Evolutionary conservation across 352 stramenopile species (phyloP).

Genomic region (Phytophthora hybrid): DNA sequence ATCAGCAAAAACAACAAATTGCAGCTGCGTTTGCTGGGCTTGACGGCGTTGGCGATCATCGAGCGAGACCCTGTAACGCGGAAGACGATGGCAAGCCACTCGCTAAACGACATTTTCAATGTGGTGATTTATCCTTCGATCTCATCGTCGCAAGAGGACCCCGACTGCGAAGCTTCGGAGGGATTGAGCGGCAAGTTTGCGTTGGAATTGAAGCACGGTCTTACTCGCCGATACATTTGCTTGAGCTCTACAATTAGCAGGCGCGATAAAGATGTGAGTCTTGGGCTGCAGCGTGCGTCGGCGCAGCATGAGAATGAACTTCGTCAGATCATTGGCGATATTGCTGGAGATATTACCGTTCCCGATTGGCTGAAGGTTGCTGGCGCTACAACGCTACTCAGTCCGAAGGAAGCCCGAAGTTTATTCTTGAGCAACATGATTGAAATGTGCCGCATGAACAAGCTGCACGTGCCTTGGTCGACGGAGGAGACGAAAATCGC

Average conservation of each 20-base stretch:
- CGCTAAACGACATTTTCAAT: conserved; percentile 87
- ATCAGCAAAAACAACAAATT: conserved; percentile 87
- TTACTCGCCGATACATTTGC: conserved; percentile 81
- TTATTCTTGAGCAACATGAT: conserved; percentile 89
- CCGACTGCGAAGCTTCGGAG: conserved; percentile 55
- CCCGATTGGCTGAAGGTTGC: conserved; percentile 79
- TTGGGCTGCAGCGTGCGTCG: conserved; percentile 66
- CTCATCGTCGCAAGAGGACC: conserved; percentile 66
- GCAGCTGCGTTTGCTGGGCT: conserved; percentile 74
- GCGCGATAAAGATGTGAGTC: conserved; percentile 80
- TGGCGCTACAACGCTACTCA: conserved; percentile 78
- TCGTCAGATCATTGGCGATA: conserved; percentile 73
- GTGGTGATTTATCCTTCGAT: conserved; percentile 88
- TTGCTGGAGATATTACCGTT: conserved; percentile 65
- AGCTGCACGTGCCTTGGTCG: conserved; percentile 87
- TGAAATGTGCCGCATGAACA: conserved; percentile 91
- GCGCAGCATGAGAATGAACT: conserved; percentile 74
- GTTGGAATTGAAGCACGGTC: conserved; percentile 84
- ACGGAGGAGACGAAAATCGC: conserved; percentile 87
- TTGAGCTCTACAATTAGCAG: conserved; percentile 67
- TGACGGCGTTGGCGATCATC: conserved; percentile 76
- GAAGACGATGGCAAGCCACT: conserved; percentile 70
- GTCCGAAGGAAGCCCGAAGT: conserved; percentile 78
- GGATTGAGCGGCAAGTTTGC: conserved; percentile 82
- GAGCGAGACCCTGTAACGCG: conserved; percentile 80